Evolutionary conservation across 2,329 filamentous ascomycete species (phyloP), one percentile per base, ranked within the genome.

Genomic region (Emmonsiellopsis sp.): DNA sequence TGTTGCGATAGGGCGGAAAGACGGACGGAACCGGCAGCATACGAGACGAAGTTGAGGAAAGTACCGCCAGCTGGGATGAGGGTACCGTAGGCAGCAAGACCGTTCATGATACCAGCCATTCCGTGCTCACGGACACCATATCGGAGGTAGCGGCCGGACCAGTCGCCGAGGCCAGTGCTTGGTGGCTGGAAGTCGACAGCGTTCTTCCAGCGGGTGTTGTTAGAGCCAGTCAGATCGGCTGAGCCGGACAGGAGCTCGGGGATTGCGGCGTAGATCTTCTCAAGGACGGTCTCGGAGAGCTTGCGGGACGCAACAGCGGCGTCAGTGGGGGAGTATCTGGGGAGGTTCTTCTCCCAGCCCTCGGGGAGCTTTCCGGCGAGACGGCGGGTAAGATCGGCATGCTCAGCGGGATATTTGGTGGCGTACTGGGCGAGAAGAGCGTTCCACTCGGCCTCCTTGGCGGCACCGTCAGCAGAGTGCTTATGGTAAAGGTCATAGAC

Each of bases 11-110:
- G 83, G 41, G 93, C 85, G 38, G 91, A 95, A 57, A 98, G 84
- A 76, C 93, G 92, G 70, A 97, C 86, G 66, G 93, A 86, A 75
- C 93, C 93, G 61, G 93, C 90, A 63, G 89, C 92, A 73, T 98
- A 98, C 30, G 92, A 97, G 63, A 97, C 90, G 74, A 98, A 98
- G 86, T 97, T 98, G 64, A 98, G 81, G 85, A 98, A 98, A 67
- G 93, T 97, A 76, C 93, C 93, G 62, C 84, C 84, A 64, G 91
- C 95, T 63, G 93, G 93, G 69, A 98, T 86, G 69, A 96, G 79
- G 67, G 90, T 95, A 65, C 93, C 93, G 75, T 97, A 98, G 59
- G 91, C 93, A 60, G 90, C 84, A 56, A 98, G 80, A 77, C 93
- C 93, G 80, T 77, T 77, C 75, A 77, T 77, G 63, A 76, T 72